A percentile compares a stretch with the other conserved stretches of the same genome.
phyloP scores from a whole-genome alignment of 2,329 filamentous ascomycete species.

The Pseudomassariella vexata region DNA sequence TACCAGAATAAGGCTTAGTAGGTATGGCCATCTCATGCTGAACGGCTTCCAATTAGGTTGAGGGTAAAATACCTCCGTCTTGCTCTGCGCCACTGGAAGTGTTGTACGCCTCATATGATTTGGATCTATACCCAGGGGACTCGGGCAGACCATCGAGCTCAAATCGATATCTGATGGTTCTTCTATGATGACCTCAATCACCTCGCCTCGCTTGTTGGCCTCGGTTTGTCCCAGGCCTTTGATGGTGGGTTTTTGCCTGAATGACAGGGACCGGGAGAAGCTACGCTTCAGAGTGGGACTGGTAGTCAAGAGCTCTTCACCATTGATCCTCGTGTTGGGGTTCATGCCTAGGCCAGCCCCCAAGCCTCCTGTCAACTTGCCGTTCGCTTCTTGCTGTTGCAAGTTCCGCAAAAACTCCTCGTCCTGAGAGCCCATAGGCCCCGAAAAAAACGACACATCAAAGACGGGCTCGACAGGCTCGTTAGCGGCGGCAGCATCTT shows the following conservation, averaged over 20 bases:
- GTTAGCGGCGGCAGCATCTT: conserved; percentile 19
- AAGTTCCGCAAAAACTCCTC: conserved; percentile 37
- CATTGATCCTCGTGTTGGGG: conserved; percentile 39
- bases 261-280: conserved; percentile 33
- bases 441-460: conserved; percentile 40
- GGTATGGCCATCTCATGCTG: conserved; percentile 58
- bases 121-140: conserved; percentile 15
- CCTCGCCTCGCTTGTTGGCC: conserved; percentile 53
- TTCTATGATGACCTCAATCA: conserved; percentile 53
- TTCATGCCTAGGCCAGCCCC: conserved; percentile 49
- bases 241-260: conserved; percentile 25
- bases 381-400: conserved; percentile 48
- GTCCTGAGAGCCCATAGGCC: conserved; percentile 39
- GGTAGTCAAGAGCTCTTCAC: conserved; percentile 42
- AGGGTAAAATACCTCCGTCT: conserved; percentile 51
- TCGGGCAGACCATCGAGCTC: conserved; percentile 43
- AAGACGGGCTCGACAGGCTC: conserved; percentile 28
- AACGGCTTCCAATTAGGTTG: conserved; percentile 63
- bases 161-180: conserved; percentile 41
- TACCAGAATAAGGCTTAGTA: conserved; percentile 45
- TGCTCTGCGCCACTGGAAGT: conserved; percentile 29
- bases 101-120: conserved; percentile 30
- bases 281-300: conserved; percentile 26
- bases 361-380: conserved; percentile 52
- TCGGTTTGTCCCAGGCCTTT: conserved; percentile 49